These are phyloP conservation scores for Pseudogymnoascus sp. DNA, from an alignment of 2,329 filamentous ascomycete species.

Conservation along the genomic window DNA sequence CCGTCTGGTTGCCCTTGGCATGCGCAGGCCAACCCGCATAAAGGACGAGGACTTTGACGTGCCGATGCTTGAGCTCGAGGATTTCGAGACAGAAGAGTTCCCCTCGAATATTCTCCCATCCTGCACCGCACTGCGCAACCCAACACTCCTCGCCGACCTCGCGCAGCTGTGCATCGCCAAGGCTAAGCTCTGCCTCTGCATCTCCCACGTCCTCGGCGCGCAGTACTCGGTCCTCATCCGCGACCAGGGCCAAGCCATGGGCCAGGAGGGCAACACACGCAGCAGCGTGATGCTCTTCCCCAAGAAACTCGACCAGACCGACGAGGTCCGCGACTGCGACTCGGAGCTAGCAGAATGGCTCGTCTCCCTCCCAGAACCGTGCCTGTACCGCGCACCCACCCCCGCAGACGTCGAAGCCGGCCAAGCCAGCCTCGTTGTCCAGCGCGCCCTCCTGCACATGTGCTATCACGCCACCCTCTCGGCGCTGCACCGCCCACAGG, in stretches of 20 bases:
- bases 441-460: conserved; percentile 85
- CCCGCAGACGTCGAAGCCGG: conserved; percentile 49
- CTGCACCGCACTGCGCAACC: conserved; percentile 63
- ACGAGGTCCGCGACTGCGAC: conserved; percentile 72
- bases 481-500: conserved; percentile 83
- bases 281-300: conserved; percentile 84
- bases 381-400: conserved; percentile 54
- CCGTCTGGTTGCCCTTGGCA: conserved; percentile 82
- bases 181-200: conserved; percentile 78
- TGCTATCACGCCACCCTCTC: conserved; percentile 88
- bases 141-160: conserved; percentile 65
- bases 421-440: conserved; percentile 52
- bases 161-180: conserved; percentile 88
- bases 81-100: conserved; percentile 71
- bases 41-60: conserved; percentile 92
- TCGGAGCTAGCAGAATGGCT: conserved; percentile 72
- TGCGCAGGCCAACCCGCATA: conserved; percentile 86
- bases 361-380: conserved; percentile 60
- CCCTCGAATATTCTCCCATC: conserved; percentile 60
- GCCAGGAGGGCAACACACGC: conserved; percentile 59
- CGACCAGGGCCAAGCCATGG: conserved; percentile 69
- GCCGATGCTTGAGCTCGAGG: conserved; percentile 73
- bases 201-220: conserved; percentile 80
- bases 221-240: conserved; percentile 89
- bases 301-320: conserved; percentile 74